Base-by-base conservation (phyloP, 1,284 basidiomycete genomes). In the Melanopsichium pennsylvanicum region DNA sequence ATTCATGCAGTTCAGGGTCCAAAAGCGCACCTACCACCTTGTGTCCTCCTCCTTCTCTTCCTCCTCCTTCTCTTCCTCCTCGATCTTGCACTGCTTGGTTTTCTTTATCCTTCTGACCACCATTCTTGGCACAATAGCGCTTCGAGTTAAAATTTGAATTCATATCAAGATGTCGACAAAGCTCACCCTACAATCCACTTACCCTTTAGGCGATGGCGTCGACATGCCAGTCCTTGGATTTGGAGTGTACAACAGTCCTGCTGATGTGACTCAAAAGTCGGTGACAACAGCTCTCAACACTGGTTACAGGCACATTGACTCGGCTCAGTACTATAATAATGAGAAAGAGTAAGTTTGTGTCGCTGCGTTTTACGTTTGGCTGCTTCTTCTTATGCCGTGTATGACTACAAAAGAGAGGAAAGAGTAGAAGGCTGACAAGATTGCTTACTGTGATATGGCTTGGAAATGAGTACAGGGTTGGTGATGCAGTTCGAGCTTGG, bases 321-420 rank as follows among this genome's bases (percentile, higher is more conserved):
- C 33, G 23, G 66, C 66, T 3, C 66, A 69, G 43, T 69, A 69
- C 54, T 69, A 69, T 38, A 55, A 57, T 27, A 62, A 69, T 34
- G 66, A 69, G 33, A 43, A 47, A 29, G 54, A 69, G 42, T 60
- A 26, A 60, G 57, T 60, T n/a, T n/a, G n/a, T n/a, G n/a, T n/a
- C n/a, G n/a, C n/a, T n/a, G n/a, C n/a, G n/a, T n/a, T n/a, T n/a
- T n/a, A n/a, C n/a, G n/a, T n/a, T n/a, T n/a, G n/a, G n/a, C n/a
- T n/a, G n/a, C n/a, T n/a, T n/a, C n/a, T n/a, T n/a, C n/a, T n/a
- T n/a, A n/a, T n/a, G n/a, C n/a, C n/a, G n/a, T n/a, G n/a, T n/a
- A n/a, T n/a, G n/a, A n/a, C n/a, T n/a, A n/a, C n/a, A 29, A 13
- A 33, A 23, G 21, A 21, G 18, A 18, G 27, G 3, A 16, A 15